Evolutionary conservation across 1,139 yeast species (phyloP), one percentile per base, ranked within the genome.

Genomic region (Debaryomyces coudertii): DNA sequence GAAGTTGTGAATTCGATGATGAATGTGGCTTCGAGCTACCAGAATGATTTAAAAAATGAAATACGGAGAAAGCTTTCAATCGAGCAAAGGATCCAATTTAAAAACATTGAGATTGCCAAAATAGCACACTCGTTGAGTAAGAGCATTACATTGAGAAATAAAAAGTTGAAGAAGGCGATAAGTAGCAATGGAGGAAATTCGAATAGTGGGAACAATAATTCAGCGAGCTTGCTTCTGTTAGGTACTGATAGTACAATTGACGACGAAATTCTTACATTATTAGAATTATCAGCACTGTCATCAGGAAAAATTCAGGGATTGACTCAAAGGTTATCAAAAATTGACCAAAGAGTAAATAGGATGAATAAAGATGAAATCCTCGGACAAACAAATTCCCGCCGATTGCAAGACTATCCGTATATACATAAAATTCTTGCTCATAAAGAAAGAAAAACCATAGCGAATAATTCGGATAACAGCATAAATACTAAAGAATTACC

Each of bases 41-140:
- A 71, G 39, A 56, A 62, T 35, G 83, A 78, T 52, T 57, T 78
- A 43, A 66, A 73, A 48, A 51, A 53, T 14, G 75, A 68, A 45
- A 64, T 75, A 36, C 63, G 71, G 41, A 60, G 55, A 33, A 68
- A 69, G 44, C 53, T 76, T 37, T 58, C 68, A 7, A 58, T 66
- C 18, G 76, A 73, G 53, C 76, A 74, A 50, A 61, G 60, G 47
- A 61, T 71, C 23, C 77, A 73, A 48, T 65, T 62, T 47, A 67
- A 61, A 52, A 70, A 70, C 52, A 63, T 68, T 39, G 64, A 61
- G 45, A 60, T 65, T 31, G 73, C 67, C 38, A 66, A 63, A 48
- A 53, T 53, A 45, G 61, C 69, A n/a, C 57, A 53, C 22, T 51
- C 51, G 15, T 57, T 64, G 43, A 60, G 50, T 24, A 61, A 61